These are phyloP conservation scores for Hyaloscypha variabilis DNA, from an alignment of 495 filamentous ascomycete genomes.

Conservation along the genomic window DNA sequence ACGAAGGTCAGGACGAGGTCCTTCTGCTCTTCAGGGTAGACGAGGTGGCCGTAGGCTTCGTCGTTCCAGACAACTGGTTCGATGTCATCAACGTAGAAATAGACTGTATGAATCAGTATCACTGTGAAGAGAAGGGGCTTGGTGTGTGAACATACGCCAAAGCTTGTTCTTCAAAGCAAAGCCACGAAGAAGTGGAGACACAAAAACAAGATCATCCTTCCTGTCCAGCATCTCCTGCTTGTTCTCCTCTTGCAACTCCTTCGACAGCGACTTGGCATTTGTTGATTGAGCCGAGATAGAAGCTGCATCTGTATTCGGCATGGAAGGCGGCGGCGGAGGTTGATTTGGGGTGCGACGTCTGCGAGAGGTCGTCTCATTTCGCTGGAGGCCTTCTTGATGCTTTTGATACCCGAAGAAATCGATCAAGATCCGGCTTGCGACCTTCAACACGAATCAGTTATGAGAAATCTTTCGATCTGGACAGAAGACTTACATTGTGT, in stretches of 20 bases:
- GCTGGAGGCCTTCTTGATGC: conserved; percentile 36
- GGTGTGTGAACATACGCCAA: conserved; percentile 28
- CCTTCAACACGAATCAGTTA: conserved; percentile 2
- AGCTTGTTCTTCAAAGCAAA: conserved; percentile 44
- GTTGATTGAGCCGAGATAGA: conserved; percentile 8
- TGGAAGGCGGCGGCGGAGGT: background rate
- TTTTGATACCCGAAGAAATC: conserved; percentile 43
- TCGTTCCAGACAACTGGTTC: conserved; percentile 40
- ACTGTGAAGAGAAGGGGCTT: conserved; percentile 27
- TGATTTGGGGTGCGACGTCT: background rate
- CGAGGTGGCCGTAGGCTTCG: conserved; percentile 40
- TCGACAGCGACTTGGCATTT: conserved; percentile 24
- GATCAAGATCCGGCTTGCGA: conserved; percentile 37
- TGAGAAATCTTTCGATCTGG: background rate
- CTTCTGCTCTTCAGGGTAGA: conserved; percentile 43
- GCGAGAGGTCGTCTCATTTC: conserved; percentile 3
- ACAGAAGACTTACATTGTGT: conserved; percentile 34
- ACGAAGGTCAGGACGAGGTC: conserved; percentile 44
- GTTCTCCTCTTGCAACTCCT: conserved; percentile 32
- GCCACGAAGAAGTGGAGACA: conserved; percentile 40
- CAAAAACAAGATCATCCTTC: conserved; percentile 37
- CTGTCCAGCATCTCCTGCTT: conserved; percentile 25
- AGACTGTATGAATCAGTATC: conserved; percentile 37
- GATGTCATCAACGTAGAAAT: conserved; percentile 40
- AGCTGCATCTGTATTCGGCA: background rate